Conservation (phyloP, 192 early-diverging fungal species). For the Backusella australiensis region DNA sequence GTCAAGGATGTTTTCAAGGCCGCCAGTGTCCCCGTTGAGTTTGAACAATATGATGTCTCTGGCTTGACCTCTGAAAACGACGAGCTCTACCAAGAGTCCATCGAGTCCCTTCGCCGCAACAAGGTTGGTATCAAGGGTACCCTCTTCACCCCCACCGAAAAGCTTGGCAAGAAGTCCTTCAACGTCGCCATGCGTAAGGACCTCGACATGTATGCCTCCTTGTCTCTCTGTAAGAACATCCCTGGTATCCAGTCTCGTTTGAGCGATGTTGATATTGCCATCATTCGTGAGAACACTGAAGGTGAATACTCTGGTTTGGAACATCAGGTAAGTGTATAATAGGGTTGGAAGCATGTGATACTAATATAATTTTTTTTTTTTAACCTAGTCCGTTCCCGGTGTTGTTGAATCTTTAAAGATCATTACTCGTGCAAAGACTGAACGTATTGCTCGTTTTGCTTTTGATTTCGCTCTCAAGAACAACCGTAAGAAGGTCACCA, state of each 20-base stretch:
- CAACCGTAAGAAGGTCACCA: conserved; percentile 96
- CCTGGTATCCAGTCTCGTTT: conserved; percentile 85
- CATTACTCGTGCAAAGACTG: conserved; percentile 94
- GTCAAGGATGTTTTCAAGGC: conserved; percentile 96
- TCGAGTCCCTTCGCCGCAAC: conserved; percentile 90
- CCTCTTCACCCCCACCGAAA: conserved; percentile 84
- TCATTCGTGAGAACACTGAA: conserved; percentile 99
- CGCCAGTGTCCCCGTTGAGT: conserved; percentile 91
- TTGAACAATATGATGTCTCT: conserved; percentile 96
- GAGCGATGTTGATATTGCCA: conserved; percentile 94
- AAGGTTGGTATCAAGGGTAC: conserved; percentile 98
- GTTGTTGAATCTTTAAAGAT: conserved; percentile 99
- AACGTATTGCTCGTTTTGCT: conserved; percentile 97
- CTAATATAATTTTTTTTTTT: conserved; percentile 8
- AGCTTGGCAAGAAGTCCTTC: conserved; percentile 78
- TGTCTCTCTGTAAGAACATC: conserved; percentile 89
- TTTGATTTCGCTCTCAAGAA: conserved; percentile 99
- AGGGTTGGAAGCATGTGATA: background rate
- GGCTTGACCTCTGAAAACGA: conserved; percentile 86
- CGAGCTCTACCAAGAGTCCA: conserved; percentile 80
- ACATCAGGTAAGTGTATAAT: conserved; percentile 64
- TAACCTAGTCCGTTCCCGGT: conserved; percentile 82
- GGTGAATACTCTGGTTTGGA: conserved; percentile 99
- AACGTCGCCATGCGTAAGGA: conserved; percentile 98
- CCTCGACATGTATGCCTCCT: conserved; percentile 97